Base-by-base conservation (phyloP, 129 eudicot genomes). In the Mikania micrantha region DNA sequence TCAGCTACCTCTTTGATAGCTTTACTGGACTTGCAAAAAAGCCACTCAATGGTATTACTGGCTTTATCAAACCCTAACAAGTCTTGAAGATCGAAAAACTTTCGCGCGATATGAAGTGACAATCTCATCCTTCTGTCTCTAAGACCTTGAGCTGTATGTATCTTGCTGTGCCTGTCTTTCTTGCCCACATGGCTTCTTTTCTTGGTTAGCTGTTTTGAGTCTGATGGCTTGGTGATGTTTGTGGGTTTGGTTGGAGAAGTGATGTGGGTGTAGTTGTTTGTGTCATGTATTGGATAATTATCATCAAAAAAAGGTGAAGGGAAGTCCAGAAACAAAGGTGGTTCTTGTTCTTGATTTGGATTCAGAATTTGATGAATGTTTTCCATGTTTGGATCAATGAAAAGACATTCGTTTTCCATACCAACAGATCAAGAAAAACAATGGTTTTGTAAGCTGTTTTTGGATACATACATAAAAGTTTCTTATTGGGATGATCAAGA, bases 51-150 rank as follows among this genome's bases (percentile, higher is more conserved):
- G 24, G 90, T 85, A 20, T 73, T 75, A 53, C 90, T 85, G 3
- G 90, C 87, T 67, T 81, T 85, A 4, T 85, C 90, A 60, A 78
- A 85, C 52, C 90, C 90, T 69, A 85, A 40, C 76, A 76, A 58
- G 50, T 85, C 90, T 76, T 85, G 90, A 44, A 85, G 87, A 78
- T 85, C 78, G 34, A 85, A 85, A 67, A 85, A 85, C 80, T 85
- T 81, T 12, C 87, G 70, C 4, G 90, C 82, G 5, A 78, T 85
- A 53, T 85, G 78, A 27, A 85, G 68, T 10, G 90, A 85, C 59
- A 81, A 57, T 48, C 90, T 81, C 87, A 85, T 85, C 54, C 90
- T 81, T 44, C 90, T 66, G 78, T 60, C 84, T 60, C 90, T 69
- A 35, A 82, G 66, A 21, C 90, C 90, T 44, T 75, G 82, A n/a